Percentiles rank a stretch among this genome's conserved stretches.
Evolutionary conservation across 176 grass and related monocot genomes (phyloP).

Genomic region (Zoysia japonica): DNA sequence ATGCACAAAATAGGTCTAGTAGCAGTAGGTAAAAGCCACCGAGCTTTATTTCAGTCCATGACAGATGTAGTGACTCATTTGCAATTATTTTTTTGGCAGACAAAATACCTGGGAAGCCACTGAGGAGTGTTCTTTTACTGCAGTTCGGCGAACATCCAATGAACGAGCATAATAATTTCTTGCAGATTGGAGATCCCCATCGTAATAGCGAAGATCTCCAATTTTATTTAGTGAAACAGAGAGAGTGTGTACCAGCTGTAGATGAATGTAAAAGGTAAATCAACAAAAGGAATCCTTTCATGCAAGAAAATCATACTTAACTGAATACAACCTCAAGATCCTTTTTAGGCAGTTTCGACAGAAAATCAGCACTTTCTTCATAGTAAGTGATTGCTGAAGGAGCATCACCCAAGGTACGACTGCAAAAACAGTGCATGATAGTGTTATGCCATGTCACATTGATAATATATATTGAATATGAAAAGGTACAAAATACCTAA

Average conservation of each 20-base stretch:
- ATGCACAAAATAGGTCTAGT: background rate
- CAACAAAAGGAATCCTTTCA: conserved; percentile 6
- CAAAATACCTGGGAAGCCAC: conserved; percentile 78
- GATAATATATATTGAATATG: background rate
- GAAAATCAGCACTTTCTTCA: conserved; percentile 89
- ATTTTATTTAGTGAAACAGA: conserved; percentile 98
- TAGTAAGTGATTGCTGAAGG: conserved; percentile 74
- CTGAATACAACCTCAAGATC: conserved; percentile 79
- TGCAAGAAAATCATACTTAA: background rate
- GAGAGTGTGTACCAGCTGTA: conserved; percentile 84
- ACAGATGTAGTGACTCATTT: background rate
- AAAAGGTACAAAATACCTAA: background rate
- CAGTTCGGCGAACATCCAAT: conserved; percentile 78
- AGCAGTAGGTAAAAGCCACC: background rate
- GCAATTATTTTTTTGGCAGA: background rate
- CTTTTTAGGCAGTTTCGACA: conserved; percentile 63
- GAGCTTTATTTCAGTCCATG: background rate
- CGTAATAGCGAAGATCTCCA: conserved; percentile 88
- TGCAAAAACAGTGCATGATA: conserved; percentile 45
- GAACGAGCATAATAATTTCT: conserved; percentile 82
- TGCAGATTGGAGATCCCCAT: conserved; percentile 80
- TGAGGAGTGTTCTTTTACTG: conserved; percentile 74
- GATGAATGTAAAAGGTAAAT: conserved; percentile 41
- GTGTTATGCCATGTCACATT: background rate
- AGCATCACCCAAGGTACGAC: conserved; percentile 82